phyloP scores from a whole-genome alignment of 495 filamentous ascomycete species.

The Patellaria atrata region DNA sequence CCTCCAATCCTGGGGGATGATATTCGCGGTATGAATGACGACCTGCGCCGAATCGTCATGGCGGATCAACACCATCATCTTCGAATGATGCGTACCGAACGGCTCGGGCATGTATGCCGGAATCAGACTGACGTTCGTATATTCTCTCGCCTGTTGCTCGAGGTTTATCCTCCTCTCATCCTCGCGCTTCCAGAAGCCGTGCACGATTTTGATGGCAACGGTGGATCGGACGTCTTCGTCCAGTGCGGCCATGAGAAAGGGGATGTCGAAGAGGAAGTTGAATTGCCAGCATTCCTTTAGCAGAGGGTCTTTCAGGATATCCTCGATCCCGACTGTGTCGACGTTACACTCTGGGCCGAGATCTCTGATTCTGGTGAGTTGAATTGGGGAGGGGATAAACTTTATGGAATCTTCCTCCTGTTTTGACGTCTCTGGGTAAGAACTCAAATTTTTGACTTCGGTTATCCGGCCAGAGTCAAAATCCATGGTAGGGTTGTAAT shows the following conservation, averaged over 20 bases:
- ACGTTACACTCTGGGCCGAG: slow-evolving; percentile 46
- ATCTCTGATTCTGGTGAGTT: slow-evolving; percentile 57
- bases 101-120: slow-evolving; percentile 70
- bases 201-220: slow-evolving; percentile 61
- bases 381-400: slow-evolving; percentile 47
- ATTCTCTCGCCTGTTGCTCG: slow-evolving; percentile 47
- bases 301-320: slow-evolving; percentile 68
- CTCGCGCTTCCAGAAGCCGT: slow-evolving; percentile 77
- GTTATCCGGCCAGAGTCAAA: no score
- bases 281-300: slow-evolving; percentile 84
- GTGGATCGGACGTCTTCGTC: slow-evolving; percentile 51
- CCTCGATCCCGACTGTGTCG: slow-evolving; percentile 50
- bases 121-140: slow-evolving; percentile 54
- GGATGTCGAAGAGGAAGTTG: slow-evolving; percentile 72
- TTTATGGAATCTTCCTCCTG: no score
- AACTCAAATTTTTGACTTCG: no score
- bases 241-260: slow-evolving; percentile 56
- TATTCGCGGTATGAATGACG: slow-evolving; percentile 80
- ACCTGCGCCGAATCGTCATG: slow-evolving; percentile 65
- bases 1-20: slow-evolving; percentile 72
- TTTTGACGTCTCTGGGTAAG: no score
- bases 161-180: slow-evolving; percentile 44
- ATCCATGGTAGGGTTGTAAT: no score
- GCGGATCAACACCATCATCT: slow-evolving; percentile 72
- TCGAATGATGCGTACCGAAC: slow-evolving; percentile 79